Percentiles rank a stretch among this genome's conserved stretches.
phyloP scores from a whole-genome alignment of 2,329 filamentous ascomycete genomes.

The Calonectria pseudoturangicola region DNA sequence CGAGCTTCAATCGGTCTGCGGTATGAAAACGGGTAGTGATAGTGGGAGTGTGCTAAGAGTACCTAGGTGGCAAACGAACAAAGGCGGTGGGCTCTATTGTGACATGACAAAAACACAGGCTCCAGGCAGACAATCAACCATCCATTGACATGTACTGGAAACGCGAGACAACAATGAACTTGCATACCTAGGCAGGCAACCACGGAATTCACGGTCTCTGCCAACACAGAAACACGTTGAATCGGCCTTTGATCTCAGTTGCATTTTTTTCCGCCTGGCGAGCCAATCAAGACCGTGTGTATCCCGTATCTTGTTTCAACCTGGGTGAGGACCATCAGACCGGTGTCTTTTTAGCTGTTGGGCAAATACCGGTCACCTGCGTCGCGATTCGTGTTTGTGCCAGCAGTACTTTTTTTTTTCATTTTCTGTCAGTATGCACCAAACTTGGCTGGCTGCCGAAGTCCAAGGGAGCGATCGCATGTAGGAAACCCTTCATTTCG shows the following conservation, averaged over 20 bases:
- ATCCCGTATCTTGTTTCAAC: conserved; percentile 22
- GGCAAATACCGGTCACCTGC: conserved; percentile 2
- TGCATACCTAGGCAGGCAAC: conserved; percentile 28
- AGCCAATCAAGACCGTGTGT: conserved; percentile 1
- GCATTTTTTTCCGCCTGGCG: conserved; percentile 5
- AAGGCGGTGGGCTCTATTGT: conserved; percentile 7
- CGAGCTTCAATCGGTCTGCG: not conserved
- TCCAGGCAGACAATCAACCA: conserved; percentile 24
- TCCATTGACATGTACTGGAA: not conserved
- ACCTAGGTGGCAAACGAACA: conserved; percentile 16
- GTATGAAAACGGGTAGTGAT: not conserved
- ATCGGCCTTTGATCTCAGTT: conserved; percentile 16
- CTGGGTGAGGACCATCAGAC: conserved; percentile 1
- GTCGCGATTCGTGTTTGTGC: conserved; percentile 22
- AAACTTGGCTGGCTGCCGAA: not conserved
- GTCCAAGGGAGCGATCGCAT: not conserved
- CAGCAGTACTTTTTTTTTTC: not conserved
- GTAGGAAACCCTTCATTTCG: not conserved
- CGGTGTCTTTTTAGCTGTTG: conserved; percentile 4
- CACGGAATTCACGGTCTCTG: conserved; percentile 23
- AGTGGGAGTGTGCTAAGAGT: not conserved
- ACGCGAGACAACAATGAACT: conserved; percentile 19
- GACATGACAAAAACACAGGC: conserved; percentile 6
- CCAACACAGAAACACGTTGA: conserved; percentile 24
- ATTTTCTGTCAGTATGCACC: not conserved